Evolutionary conservation across 129 eudicot genomes (phyloP), one percentile per base, ranked within the genome.

Genomic region (Smallanthus sonchifolius): DNA sequence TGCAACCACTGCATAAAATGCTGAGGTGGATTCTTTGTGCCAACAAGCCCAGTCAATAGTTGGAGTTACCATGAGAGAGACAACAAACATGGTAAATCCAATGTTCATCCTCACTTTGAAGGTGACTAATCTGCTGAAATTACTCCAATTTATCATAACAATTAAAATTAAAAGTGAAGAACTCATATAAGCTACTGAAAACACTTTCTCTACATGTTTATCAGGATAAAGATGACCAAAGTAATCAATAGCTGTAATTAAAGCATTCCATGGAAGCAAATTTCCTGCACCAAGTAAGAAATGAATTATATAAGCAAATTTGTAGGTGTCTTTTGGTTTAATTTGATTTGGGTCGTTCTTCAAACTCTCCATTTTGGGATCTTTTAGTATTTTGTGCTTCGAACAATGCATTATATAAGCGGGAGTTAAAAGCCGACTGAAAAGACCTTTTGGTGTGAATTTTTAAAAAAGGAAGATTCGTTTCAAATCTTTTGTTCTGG

Each of bases 271-370:
- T 5, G 97, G 97, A 59, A 92, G 87, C 72, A 92, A 83, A 72
- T 85, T 92, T 32, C 97, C 97, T 8, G 96, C 97, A n/a, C 97
- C 97, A 52, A 92, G 94, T 63, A 92, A 72, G 79, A 92, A 92
- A 72, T 89, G 91, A 80, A 92, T 69, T n/a, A 82, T 72, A 38
- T 92, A 92, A 8, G 91, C 91, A 7, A 89, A 62, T 67, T 84
- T 89, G 83, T 85, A 85, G 19, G 85, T 82, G 70, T 89, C 97
- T 78, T 69, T 84, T 35, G 88, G 82, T 63, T 81, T 83, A 55
- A 43, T 42, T 44, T 65, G 80, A 69, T 75, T 70, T 24, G 64
- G 78, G 4, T 66, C 39, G 48, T 15, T 70, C 79, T 87, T 86
- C 19, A 71, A 45, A 15, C 28, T 56, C 83, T 84, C 92, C 87